A percentile compares a stretch with the other conserved stretches of the same genome.
Conservation (phyloP, 169 alveolate species). For the Miamiensis avidus region DNA sequence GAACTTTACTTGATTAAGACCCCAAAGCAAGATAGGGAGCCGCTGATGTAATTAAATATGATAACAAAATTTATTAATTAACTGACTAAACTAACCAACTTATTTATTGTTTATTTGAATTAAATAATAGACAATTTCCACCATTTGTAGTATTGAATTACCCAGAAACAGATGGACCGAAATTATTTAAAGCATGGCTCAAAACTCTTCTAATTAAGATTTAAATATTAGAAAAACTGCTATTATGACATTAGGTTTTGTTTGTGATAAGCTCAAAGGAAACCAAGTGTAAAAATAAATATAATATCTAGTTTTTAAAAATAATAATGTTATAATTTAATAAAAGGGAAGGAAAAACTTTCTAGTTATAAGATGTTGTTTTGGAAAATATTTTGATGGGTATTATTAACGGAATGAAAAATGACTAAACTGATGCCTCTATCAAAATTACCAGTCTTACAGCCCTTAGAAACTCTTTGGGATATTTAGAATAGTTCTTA, state of each 20-base stretch:
- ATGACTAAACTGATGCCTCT: constrained; percentile 4
- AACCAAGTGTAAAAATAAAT: neutral
- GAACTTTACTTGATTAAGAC: neutral
- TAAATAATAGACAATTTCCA: constrained; percentile 8
- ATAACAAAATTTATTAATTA: too few species aligned
- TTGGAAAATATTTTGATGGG: constrained; percentile 18
- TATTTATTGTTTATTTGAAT: neutral
- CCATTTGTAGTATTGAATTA: constrained; percentile 17
- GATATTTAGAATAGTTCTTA: neutral
- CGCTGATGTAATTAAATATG: neutral
- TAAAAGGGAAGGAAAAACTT: neutral
- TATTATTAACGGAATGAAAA: constrained; percentile 9
- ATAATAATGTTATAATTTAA: neutral
- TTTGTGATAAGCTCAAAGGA: constrained; percentile 17
- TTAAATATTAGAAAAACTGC: constrained; percentile 22
- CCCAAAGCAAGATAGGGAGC: neutral
- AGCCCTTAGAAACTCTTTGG: constrained; percentile 17
- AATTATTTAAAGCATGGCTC: neutral
- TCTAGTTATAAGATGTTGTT: neutral
- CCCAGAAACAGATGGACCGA: constrained; percentile 10
- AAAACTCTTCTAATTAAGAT: neutral
- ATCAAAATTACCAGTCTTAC: neutral
- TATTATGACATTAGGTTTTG: constrained; percentile 14
- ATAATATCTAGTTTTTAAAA: neutral
- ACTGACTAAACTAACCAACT: neutral